Evolutionary conservation across 2,329 filamentous ascomycete species (phyloP).

Genomic region (Xylariaceae sp.): DNA sequence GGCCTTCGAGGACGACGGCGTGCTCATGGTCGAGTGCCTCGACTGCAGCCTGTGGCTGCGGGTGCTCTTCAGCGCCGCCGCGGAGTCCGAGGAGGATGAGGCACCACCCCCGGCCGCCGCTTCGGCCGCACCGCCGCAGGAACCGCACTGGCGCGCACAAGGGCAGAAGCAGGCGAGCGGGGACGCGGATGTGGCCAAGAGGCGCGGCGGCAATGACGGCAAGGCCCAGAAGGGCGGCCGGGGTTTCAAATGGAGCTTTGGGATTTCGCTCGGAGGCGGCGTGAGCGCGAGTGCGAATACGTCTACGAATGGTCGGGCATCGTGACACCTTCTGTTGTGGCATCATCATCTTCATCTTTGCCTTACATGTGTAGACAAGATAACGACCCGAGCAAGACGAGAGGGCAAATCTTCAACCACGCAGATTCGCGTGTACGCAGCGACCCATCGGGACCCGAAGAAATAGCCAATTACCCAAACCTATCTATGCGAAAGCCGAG

Average conservation of each 20-base stretch:
- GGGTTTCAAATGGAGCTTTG: constrained; percentile 25
- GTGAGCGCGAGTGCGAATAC: constrained; percentile 5
- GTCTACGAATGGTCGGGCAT: too few species aligned
- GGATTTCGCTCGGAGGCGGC: constrained; percentile 18
- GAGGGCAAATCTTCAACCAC: too few species aligned
- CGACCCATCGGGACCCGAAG: too few species aligned
- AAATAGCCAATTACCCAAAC: too few species aligned
- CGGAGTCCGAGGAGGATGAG: constrained; percentile 24
- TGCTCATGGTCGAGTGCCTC: constrained; percentile 60
- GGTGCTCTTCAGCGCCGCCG: constrained; percentile 58
- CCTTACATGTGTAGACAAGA: too few species aligned
- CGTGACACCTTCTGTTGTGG: too few species aligned
- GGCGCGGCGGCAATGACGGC: constrained; percentile 7
- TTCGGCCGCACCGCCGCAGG: neutral
- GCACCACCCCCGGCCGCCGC: constrained; percentile 1
- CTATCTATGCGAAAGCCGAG: too few species aligned
- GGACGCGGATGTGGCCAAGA: constrained; percentile 1
- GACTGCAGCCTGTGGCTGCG: constrained; percentile 65
- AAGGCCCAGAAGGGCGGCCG: constrained; percentile 19
- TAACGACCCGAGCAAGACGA: too few species aligned
- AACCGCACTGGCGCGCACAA: too few species aligned
- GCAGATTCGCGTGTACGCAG: too few species aligned
- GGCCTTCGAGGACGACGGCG: constrained; percentile 52
- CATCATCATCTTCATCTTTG: too few species aligned
- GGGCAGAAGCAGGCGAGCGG: constrained; percentile 16